Evolutionary conservation across 2,329 filamentous ascomycete species (phyloP), one percentile per base, ranked within the genome.

Genomic region (Allantophomopsis cytisporea): DNA sequence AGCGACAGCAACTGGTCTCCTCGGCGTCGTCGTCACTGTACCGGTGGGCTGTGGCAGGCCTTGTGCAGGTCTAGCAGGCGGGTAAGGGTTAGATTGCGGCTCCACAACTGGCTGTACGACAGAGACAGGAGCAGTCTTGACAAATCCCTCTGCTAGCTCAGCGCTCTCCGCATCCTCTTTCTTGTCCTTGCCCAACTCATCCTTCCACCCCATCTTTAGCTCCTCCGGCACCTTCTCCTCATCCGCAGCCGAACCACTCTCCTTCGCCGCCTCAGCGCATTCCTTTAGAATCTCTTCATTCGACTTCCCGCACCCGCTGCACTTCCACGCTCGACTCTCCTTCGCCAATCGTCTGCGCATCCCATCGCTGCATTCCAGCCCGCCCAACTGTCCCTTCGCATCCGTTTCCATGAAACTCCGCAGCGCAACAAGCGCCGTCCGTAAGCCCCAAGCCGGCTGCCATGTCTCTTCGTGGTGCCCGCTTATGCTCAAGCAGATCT

Each of bases 391-490:
- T 1, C 91, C 91, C 50, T 74, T 76, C 7, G 83, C 78, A 49
- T 89, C 84, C 3, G 82, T 88, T 57, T 93, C 87, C 87, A 98
- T 96, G 60, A 95, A 95, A 50, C 76, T 82, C 40, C 91, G 66
- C 37, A 96, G 75, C 28, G 76, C 76, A 33, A 79, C 73, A 6
- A 98, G 64, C 13, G 91, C 89, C 4, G 91, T 96, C 43, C 91
- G 73, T 8, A 98, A 81, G 0, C 91, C 91, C 91, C 91, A 98
- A 1, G 91, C 91, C 0, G 91, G 91, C 69, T 95, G 89, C 91
- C 91, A 98, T 13, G 85, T 94, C 65, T 96, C 91, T 59, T 96
- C 91, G 62, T 98, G 91, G 60, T 95, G 89, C 2, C 88, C 89
- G 39, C 77, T 84, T 53, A 96, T 98, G 52, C 77, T 85, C 13